phyloP scores from a whole-genome alignment of 257 asterid species.

The Apocynum venetum region DNA sequence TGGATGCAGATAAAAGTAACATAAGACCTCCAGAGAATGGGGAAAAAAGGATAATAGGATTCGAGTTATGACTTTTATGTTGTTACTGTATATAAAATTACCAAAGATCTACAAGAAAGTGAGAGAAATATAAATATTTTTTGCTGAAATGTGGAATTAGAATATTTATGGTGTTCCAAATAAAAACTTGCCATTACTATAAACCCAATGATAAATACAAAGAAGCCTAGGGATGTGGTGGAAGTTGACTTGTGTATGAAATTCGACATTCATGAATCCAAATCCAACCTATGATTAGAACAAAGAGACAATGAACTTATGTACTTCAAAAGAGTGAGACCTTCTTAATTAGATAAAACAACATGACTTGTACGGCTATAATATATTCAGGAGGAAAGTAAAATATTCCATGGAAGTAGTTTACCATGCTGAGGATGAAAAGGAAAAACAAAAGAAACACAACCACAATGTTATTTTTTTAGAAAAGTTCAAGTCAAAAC shows the following conservation, averaged over 20 bases:
- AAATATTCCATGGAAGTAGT: not conserved
- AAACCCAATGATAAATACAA: conserved; percentile 25
- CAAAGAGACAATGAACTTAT: not conserved
- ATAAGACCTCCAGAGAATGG: conserved; percentile 23
- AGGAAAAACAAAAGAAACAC: conserved; percentile 36
- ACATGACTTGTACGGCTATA: not conserved
- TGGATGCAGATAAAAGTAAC: not conserved
- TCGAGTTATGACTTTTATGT: not conserved
- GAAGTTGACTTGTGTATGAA: conserved; percentile 35
- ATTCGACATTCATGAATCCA: conserved; percentile 31
- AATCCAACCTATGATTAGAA: conserved; percentile 27
- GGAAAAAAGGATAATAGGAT: conserved; percentile 39
- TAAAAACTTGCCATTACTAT: conserved; percentile 28
- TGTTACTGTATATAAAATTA: not conserved
- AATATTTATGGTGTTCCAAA: not conserved
- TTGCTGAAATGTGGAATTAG: not conserved
- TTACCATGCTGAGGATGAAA: conserved; percentile 39
- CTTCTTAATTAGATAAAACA: not conserved
- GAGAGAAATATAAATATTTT: not conserved
- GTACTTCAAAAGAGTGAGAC: not conserved
- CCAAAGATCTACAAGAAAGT: conserved; percentile 22
- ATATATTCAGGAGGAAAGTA: not conserved
- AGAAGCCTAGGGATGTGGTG: conserved; percentile 30
- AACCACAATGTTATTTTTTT: conserved; percentile 26
- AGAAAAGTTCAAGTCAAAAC: conserved; percentile 27